Evolutionary conservation across 805 yeast genomes (phyloP).

Genomic region (Sugiyamaella smithiae): DNA sequence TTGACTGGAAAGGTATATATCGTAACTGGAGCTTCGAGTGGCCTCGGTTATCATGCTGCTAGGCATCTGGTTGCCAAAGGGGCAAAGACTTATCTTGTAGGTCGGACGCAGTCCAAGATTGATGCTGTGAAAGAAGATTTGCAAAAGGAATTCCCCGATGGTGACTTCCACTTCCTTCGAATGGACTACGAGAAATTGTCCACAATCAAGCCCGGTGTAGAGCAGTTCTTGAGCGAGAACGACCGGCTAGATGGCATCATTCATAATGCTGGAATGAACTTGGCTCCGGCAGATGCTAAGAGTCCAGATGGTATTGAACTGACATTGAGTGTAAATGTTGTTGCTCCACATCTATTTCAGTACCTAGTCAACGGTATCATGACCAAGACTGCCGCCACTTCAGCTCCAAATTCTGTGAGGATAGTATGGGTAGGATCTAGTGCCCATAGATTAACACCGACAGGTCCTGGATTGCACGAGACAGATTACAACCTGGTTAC

Average conservation of each 20-base stretch:
- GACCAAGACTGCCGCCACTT: conserved; percentile 31
- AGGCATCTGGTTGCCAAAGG: conserved; percentile 33
- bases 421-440: conserved; percentile 47
- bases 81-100: conserved; percentile 39
- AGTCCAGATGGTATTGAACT: conserved; percentile 46
- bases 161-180: conserved; percentile 36
- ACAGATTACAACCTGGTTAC: conserved; percentile 32
- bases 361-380: conserved; percentile 39
- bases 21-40: conserved; percentile 37
- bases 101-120: conserved; percentile 37
- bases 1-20: conserved; percentile 34
- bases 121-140: conserved; percentile 31
- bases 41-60: conserved; percentile 36
- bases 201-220: conserved; percentile 11
- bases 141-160: conserved; percentile 24
- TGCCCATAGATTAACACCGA: conserved; percentile 35
- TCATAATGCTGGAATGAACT: conserved; percentile 46
- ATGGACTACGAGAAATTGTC: conserved; percentile 10
- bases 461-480: conserved; percentile 35
- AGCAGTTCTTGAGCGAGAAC: conserved; percentile 11
- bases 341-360: conserved; percentile 48
- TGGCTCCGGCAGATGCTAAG: conserved; percentile 30
- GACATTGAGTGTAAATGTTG: conserved; percentile 45
- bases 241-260: conserved; percentile 33
- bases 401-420: conserved; percentile 35